Evolutionary conservation across 176 grass and related monocot genomes (phyloP), one percentile per base, ranked within the genome.

Genomic region (Juncus inflexus): DNA sequence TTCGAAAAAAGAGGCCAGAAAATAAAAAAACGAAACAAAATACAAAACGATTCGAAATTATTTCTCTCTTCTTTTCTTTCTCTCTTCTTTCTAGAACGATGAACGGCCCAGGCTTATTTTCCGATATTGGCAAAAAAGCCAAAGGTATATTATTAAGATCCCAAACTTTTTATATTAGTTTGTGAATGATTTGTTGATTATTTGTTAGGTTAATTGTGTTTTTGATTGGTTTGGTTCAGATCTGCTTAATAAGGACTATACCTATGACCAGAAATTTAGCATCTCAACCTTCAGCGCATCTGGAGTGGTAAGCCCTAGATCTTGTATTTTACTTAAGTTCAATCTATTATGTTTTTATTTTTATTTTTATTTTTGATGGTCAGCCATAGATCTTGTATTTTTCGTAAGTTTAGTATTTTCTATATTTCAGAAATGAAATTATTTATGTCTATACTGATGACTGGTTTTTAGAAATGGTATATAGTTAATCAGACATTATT

Each of bases 211-310:
- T 70, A 65, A 50, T 36, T 70, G 8, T 35, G 3, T 59, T 64
- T 56, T 52, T 40, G 61, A 3, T 50, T 72, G 28, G 42, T 9
- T 72, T 78, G 35, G 75, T 82, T 76, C 77, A 99, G 94, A 92
- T 99, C 85, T 99, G 57, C 85, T 99, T 63, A 89, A 78, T 36
- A 99, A 57, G 85, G 94, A 92, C 83, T 99, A 99, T 76, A 86
- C 65, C 60, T 92, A 83, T 74, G 88, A 99, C 80, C 88, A 92
- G 79, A 99, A 99, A 66, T 61, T 99, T 12, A 84, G 80, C 67
- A 50, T 99, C 6, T 89, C 80, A 52, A 86, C 80, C 74, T 55
- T 74, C 52, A 99, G 85, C 67, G 62, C 80, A 67, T 92, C 94
- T 37, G 94, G 94, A 73, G 75, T 99, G 94, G 94, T 99, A 89